phyloP scores from a whole-genome alignment of 1,139 yeast species.

The Magnusiomyces tetraspermus region DNA sequence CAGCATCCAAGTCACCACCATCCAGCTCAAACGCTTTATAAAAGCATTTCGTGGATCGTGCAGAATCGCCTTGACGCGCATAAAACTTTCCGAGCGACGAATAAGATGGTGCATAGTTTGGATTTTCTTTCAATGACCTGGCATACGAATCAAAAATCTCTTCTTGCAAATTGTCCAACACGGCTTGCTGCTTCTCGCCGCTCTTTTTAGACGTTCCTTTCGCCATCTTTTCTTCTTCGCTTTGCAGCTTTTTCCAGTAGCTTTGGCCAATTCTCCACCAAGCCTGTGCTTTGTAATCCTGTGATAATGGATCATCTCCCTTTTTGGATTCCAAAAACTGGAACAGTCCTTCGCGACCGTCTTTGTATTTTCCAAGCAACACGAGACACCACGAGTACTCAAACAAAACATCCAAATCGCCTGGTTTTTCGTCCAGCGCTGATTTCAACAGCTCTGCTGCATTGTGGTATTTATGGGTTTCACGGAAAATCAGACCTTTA shows the following conservation, averaged over 20 bases:
- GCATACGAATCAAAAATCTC: slow-evolving; percentile 45
- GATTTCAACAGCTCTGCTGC: slow-evolving; percentile 47
- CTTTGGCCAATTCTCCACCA: slow-evolving; percentile 70
- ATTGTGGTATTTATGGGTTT: slow-evolving; percentile 45
- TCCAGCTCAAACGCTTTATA: slow-evolving; percentile 86
- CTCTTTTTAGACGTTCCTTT: slow-evolving; percentile 19
- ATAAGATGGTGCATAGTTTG: slow-evolving; percentile 64
- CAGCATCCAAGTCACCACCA: slow-evolving; percentile 64
- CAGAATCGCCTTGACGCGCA: slow-evolving; percentile 47
- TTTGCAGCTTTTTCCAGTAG: slow-evolving; percentile 30
- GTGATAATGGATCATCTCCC: slow-evolving; percentile 45
- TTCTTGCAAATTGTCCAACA: slow-evolving; percentile 1
- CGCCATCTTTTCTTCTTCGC: slow-evolving; percentile 22
- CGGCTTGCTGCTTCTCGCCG: not conserved
- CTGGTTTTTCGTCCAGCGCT: slow-evolving; percentile 44
- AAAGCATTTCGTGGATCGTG: slow-evolving; percentile 77
- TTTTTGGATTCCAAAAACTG: slow-evolving; percentile 37
- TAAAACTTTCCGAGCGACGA: slow-evolving; percentile 73
- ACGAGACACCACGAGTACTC: slow-evolving; percentile 79
- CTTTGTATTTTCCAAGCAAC: slow-evolving; percentile 40
- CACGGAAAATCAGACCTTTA: slow-evolving; percentile 66
- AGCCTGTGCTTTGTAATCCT: slow-evolving; percentile 49
- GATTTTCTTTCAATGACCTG: slow-evolving; percentile 52
- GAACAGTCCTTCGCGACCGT: slow-evolving; percentile 47
- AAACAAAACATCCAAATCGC: slow-evolving; percentile 50